Percentiles rank a stretch among this genome's conserved stretches.
These are phyloP conservation scores for Plantago ovata DNA, from an alignment of 257 asterid species.

Conservation along the genomic window DNA sequence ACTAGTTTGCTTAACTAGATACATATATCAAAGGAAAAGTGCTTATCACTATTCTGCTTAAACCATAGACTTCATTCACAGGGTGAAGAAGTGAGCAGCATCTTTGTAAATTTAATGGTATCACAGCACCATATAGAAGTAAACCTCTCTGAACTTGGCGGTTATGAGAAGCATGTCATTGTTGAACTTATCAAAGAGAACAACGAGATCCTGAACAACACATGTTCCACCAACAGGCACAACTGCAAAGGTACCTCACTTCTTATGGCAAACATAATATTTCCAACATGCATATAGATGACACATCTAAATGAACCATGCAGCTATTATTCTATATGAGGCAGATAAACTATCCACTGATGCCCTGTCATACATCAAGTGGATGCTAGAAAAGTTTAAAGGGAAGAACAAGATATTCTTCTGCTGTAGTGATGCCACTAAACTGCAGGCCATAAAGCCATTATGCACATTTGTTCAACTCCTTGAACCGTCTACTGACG, in stretches of 20 bases:
- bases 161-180: conserved; percentile 74
- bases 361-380: conserved; percentile 61
- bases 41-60: conserved; percentile 13
- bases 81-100: conserved; percentile 83
- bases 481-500: conserved; percentile 67
- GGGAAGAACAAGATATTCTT: conserved; percentile 65
- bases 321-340: conserved; percentile 68
- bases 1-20: too few species aligned
- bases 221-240: conserved; percentile 22
- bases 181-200: conserved; percentile 67
- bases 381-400: conserved; percentile 68
- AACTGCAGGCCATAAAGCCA: conserved; percentile 54
- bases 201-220: conserved; percentile 18
- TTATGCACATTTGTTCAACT: conserved; percentile 64
- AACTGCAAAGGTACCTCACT: conserved; percentile 54
- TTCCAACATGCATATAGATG: conserved; percentile 18
- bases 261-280: conserved; percentile 7
- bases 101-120: conserved; percentile 50
- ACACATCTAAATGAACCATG: conserved; percentile 24
- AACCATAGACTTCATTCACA: conserved; percentile 24
- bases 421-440: conserved; percentile 77
- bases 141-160: conserved; percentile 68
- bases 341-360: conserved; percentile 75
- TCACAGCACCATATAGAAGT: conserved; percentile 65
- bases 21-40: not conserved